Evolutionary conservation across 306 rosid genomes (phyloP).

Genomic region (Fragaria vesca): DNA sequence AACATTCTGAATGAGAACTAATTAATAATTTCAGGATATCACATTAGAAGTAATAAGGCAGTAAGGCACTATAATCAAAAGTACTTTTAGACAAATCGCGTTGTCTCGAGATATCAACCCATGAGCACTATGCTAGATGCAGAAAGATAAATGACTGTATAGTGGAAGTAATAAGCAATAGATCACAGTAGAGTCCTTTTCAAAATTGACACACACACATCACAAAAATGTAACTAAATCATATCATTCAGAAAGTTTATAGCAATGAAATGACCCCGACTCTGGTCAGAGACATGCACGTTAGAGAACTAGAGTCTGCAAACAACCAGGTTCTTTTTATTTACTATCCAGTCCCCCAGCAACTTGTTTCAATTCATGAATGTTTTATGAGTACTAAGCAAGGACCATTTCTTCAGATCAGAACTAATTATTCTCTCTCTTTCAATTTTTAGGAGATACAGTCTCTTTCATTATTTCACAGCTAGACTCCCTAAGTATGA

Average conservation of each 20-base stretch:
- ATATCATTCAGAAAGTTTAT: background rate
- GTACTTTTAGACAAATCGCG: background rate
- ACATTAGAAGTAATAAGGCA: background rate
- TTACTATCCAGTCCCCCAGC: background rate
- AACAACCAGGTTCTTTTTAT: background rate
- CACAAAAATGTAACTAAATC: too few relatives aligned
- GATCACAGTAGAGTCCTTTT: background rate
- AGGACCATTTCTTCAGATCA: background rate
- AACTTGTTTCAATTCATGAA: background rate
- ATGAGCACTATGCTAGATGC: background rate
- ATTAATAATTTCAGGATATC: background rate
- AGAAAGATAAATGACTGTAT: background rate
- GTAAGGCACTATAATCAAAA: background rate
- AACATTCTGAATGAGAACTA: background rate
- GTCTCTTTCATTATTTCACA: too few relatives aligned
- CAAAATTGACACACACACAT: too few relatives aligned
- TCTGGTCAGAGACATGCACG: background rate
- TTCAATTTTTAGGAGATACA: too few relatives aligned
- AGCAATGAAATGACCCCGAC: background rate
- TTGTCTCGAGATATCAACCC: background rate
- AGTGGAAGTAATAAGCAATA: background rate
- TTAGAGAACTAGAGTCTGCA: background rate
- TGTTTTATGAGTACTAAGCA: background rate
- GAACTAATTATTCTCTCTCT: too few relatives aligned
- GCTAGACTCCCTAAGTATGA: background rate